Base-by-base conservation (phyloP, 768 basidiomycete species). In the Tylopilus sp. region DNA sequence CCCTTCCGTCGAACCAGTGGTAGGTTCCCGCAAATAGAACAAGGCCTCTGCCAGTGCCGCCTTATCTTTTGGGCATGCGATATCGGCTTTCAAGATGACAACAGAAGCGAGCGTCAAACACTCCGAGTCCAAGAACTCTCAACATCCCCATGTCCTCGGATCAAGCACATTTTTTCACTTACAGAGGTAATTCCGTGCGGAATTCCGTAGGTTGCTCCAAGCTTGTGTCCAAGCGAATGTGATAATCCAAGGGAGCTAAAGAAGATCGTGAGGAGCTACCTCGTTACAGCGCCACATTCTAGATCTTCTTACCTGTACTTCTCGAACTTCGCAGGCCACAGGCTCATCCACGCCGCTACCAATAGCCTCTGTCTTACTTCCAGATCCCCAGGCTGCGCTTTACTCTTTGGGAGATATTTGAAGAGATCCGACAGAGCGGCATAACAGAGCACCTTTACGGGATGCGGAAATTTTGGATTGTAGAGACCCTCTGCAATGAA, bases 101-200 rank as follows among this genome's bases (percentile, higher is more conserved):
- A 83, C 83, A 1, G 86, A 78, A 5, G 82, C 78, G 22, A 90
- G 77, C 7, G 87, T 89, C 48, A 89, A 72, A 65, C 88, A 89
- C 87, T 89, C n/a, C n/a, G n/a, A n/a, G n/a, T 48, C 36, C 34
- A 30, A 48, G n/a, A 40, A 43, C 3, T 22, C 22, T 48, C 6
- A 40, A 14, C 19, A 34, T 13, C 22, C 50, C 28, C 54, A 28
- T 52, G 30, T 61, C 40, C 44, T 47, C 42, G 36, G 44, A 52
- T 42, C 17, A 50, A 48, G 43, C 42, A 51, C 6, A 6, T 2
- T n/a, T 9, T 17, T 33, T 21, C 17, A 62, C 81, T 68, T 56
- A 87, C 87, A n/a, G 88, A 89, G 5, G 89, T 90, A 56, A 89
- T 86, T 10, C 89, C 89, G 65, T 92, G 89, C 21, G 88, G 86